Evolutionary conservation across 2,329 filamentous ascomycete species (phyloP).

Genomic region (Pseudogymnoascus sp.): DNA sequence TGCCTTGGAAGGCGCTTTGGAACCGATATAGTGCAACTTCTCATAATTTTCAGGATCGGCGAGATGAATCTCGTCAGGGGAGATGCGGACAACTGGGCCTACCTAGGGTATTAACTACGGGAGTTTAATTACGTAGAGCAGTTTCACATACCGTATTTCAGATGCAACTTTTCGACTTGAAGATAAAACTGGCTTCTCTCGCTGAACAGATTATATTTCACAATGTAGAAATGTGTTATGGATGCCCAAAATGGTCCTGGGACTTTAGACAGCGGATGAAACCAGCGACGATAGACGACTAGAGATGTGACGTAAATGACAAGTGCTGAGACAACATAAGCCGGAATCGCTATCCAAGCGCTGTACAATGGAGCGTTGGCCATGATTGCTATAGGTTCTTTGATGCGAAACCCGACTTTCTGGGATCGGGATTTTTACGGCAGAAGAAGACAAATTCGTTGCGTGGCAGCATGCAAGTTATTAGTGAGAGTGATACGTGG

Average conservation of each 20-base stretch:
- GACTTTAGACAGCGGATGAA: conserved; percentile 27
- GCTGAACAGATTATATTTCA: background rate
- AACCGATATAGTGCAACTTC: conserved; percentile 17
- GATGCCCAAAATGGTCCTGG: conserved; percentile 29
- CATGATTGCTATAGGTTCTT: too few relatives aligned
- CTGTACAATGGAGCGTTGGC: background rate
- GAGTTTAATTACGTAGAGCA: background rate
- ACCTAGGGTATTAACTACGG: background rate
- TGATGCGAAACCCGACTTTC: too few relatives aligned
- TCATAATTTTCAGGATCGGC: conserved; percentile 23
- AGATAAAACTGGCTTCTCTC: conserved; percentile 14
- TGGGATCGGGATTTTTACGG: too few relatives aligned
- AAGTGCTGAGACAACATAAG: background rate
- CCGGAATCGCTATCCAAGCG: background rate
- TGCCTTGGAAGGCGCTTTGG: conserved; percentile 17
- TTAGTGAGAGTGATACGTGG: background rate
- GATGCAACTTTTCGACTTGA: conserved; percentile 16
- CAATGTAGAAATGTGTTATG: conserved; percentile 26
- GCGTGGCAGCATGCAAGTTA: background rate
- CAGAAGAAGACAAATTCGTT: background rate
- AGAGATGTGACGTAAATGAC: background rate
- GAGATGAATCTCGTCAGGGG: conserved; percentile 26
- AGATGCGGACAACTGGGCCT: conserved; percentile 26
- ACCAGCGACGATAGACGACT: conserved; percentile 20
- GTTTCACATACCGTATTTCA: conserved; percentile 16